Percentiles rank a stretch among this genome's conserved stretches.
Evolutionary conservation across 345 rosid species (phyloP).

Genomic region (Brassica rapa): DNA sequence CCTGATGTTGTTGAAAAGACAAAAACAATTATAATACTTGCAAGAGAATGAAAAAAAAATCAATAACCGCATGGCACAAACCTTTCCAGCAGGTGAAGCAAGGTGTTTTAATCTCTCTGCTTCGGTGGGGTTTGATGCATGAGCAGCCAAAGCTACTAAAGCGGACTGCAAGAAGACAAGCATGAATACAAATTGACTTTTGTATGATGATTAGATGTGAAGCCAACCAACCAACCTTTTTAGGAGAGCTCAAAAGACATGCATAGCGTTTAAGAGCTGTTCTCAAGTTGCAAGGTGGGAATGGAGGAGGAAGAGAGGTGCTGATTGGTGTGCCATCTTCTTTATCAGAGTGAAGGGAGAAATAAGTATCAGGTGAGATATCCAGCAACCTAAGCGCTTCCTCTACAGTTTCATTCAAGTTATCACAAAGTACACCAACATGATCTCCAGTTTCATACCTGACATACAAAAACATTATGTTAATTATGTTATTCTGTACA

Average conservation of each 20-base stretch:
- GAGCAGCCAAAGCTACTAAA: constrained; percentile 89
- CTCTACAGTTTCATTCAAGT: constrained; percentile 72
- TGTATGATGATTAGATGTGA: not conserved
- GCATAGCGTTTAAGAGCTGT: constrained; percentile 80
- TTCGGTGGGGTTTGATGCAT: constrained; percentile 86
- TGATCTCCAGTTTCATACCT: constrained; percentile 80
- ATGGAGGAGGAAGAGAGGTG: constrained; percentile 82
- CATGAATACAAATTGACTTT: constrained; percentile 13
- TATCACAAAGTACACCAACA: constrained; percentile 85
- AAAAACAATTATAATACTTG: not conserved
- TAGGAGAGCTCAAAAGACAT: constrained; percentile 83
- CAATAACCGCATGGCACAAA: constrained; percentile 22
- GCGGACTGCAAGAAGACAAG: constrained; percentile 64
- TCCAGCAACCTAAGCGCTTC: constrained; percentile 78
- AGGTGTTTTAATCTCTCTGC: constrained; percentile 77
- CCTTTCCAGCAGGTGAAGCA: constrained; percentile 97
- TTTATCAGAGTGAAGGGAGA: constrained; percentile 77
- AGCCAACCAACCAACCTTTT: constrained; percentile 61
- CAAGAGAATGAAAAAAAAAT: not conserved
- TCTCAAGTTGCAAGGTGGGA: constrained; percentile 81
- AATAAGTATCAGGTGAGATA: constrained; percentile 72
- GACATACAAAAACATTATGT: constrained; percentile 27
- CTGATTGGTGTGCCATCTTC: constrained; percentile 87
- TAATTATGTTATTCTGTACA: not conserved
- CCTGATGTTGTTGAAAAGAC: constrained; percentile 48